Evolutionary conservation across 352 stramenopile species (phyloP).

Genomic region (Plasmopara viticola): DNA sequence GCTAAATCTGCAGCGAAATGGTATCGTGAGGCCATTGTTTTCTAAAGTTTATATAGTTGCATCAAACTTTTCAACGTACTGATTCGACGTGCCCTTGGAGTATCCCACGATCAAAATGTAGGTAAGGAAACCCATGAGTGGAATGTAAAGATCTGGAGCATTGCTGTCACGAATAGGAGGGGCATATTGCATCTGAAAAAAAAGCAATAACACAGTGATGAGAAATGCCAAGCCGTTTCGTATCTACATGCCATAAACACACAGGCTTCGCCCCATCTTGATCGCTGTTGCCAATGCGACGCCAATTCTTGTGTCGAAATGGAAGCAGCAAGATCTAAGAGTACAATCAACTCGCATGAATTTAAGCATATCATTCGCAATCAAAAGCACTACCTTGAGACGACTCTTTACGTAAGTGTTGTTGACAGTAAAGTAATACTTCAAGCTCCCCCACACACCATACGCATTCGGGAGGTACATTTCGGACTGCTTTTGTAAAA

Average conservation of each 20-base stretch:
- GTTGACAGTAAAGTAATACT: constrained; percentile 89
- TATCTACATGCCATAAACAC: constrained; percentile 2
- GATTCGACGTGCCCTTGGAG: constrained; percentile 89
- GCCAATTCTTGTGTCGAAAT: constrained; percentile 85
- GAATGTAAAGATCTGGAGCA: constrained; percentile 98
- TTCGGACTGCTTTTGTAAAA: constrained; percentile 75
- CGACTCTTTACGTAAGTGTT: constrained; percentile 87
- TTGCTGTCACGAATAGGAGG: constrained; percentile 95
- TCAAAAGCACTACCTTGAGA: constrained; percentile 49
- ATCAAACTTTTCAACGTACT: constrained; percentile 40
- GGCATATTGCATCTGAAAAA: constrained; percentile 65
- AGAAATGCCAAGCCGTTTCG: not conserved
- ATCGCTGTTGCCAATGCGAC: constrained; percentile 54
- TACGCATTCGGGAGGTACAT: constrained; percentile 77
- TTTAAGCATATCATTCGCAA: not conserved
- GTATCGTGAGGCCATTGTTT: constrained; percentile 4
- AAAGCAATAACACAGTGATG: not conserved
- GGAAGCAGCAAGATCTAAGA: constrained; percentile 74
- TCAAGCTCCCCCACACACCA: constrained; percentile 71
- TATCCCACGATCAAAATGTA: constrained; percentile 98
- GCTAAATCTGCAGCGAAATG: constrained; percentile 80
- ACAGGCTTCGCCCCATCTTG: constrained; percentile 64
- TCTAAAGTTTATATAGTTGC: not conserved
- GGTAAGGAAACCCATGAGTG: constrained; percentile 98
- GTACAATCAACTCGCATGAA: not conserved